Evolutionary conservation across 2,329 filamentous ascomycete species (phyloP).

Genomic region (Colletotrichum viniferum): DNA sequence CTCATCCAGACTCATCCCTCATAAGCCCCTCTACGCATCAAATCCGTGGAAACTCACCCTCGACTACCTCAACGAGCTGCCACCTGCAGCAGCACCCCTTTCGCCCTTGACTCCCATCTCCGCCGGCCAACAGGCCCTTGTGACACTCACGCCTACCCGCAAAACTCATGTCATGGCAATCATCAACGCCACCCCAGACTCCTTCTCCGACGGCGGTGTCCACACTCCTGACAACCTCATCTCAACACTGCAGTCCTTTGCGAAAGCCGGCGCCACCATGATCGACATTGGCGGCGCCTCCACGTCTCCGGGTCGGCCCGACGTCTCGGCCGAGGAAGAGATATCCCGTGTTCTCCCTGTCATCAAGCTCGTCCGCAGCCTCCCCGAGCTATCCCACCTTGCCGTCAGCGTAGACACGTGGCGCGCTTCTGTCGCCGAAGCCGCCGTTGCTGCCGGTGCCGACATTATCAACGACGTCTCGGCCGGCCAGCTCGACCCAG

Average conservation of each 20-base stretch:
- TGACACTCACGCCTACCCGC: slow-evolving; percentile 60
- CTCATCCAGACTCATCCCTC: slow-evolving; percentile 55
- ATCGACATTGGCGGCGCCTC: slow-evolving; percentile 95
- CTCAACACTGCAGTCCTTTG: slow-evolving; percentile 63
- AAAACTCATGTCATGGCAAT: slow-evolving; percentile 90
- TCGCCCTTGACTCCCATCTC: slow-evolving; percentile 65
- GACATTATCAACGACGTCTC: slow-evolving; percentile 97
- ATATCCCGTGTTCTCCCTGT: slow-evolving; percentile 77
- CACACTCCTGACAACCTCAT: slow-evolving; percentile 61
- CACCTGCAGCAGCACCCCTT: slow-evolving; percentile 51
- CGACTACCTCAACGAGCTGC: slow-evolving; percentile 66
- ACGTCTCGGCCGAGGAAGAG: slow-evolving; percentile 77
- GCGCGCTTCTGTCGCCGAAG: slow-evolving; percentile 79
- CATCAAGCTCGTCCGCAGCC: slow-evolving; percentile 73
- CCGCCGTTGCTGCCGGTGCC: slow-evolving; percentile 78
- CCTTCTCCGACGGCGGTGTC: slow-evolving; percentile 88
- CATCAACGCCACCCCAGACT: slow-evolving; percentile 93
- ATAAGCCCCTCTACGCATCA: slow-evolving; percentile 53
- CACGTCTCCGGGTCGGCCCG: slow-evolving; percentile 76
- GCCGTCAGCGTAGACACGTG: slow-evolving; percentile 93
- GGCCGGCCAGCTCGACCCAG: slow-evolving; percentile 76
- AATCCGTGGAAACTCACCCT: slow-evolving; percentile 65
- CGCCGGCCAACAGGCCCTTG: slow-evolving; percentile 49
- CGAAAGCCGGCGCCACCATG: slow-evolving; percentile 76
- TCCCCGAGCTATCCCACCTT: slow-evolving; percentile 66